These are phyloP conservation scores for Hyaloscypha hepaticicola DNA, from an alignment of 495 filamentous ascomycete species.

Conservation along the genomic window DNA sequence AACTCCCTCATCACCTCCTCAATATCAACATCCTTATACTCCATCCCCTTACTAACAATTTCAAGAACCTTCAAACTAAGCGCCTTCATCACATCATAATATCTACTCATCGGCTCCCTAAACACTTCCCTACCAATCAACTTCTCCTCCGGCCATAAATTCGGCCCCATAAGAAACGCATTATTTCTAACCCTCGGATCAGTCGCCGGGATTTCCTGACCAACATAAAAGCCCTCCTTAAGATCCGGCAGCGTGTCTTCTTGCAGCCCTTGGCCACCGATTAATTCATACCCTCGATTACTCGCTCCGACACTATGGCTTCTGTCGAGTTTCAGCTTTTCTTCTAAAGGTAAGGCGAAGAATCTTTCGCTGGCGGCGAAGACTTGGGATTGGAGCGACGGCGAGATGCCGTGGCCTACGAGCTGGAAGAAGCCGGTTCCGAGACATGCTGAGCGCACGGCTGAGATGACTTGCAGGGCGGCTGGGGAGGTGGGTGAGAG, in stretches of 20 bases:
- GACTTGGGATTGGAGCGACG: constrained; percentile 18
- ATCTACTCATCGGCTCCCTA: constrained; percentile 32
- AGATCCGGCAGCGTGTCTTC: constrained; percentile 43
- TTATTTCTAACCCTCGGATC: constrained; percentile 40
- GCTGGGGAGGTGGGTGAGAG: constrained; percentile 27
- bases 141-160: constrained; percentile 39
- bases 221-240: constrained; percentile 48
- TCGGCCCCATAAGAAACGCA: constrained; percentile 40
- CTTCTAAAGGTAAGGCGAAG: constrained; percentile 47
- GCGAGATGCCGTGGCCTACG: neutral
- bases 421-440: constrained; percentile 57
- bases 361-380: constrained; percentile 44
- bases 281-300: constrained; percentile 49
- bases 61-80: constrained; percentile 37
- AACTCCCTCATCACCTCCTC: constrained; percentile 40
- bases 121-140: constrained; percentile 19
- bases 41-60: constrained; percentile 43
- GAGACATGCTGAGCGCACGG: constrained; percentile 47
- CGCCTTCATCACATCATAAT: constrained; percentile 36
- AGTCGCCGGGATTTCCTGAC: constrained; percentile 41
- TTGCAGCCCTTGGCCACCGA: constrained; percentile 46
- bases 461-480: constrained; percentile 1
- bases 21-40: constrained; percentile 29
- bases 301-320: constrained; percentile 39
- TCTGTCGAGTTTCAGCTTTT: constrained; percentile 46